phyloP scores from a whole-genome alignment of 2,329 filamentous ascomycete species.

The Penicillium sp. region DNA sequence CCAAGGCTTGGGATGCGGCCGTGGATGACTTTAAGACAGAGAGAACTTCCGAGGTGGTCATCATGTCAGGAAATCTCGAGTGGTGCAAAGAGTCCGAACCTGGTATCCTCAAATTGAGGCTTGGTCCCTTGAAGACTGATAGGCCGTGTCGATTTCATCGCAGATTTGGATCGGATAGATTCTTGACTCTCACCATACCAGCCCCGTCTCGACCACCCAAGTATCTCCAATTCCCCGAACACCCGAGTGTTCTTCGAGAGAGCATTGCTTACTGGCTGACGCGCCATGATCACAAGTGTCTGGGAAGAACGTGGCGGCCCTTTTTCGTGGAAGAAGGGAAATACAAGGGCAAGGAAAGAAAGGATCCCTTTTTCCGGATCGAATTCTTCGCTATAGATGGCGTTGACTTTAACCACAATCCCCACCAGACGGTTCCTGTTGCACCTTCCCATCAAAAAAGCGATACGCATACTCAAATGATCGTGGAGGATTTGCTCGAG shows the following conservation, averaged over 20 bases:
- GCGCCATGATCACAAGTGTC: slow-evolving; percentile 41
- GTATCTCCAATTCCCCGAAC: slow-evolving; percentile 28
- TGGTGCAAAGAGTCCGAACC: slow-evolving; percentile 40
- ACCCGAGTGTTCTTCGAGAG: slow-evolving; percentile 37
- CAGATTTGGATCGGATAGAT: slow-evolving; percentile 52
- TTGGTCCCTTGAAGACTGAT: slow-evolving; percentile 49
- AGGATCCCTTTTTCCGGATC: slow-evolving; percentile 34
- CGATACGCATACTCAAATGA: slow-evolving; percentile 42
- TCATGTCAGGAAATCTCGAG: slow-evolving; percentile 46
- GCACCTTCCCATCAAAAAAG: slow-evolving; percentile 31
- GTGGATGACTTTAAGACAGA: slow-evolving; percentile 37
- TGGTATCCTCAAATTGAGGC: slow-evolving; percentile 43
- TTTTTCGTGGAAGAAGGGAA: slow-evolving; percentile 51
- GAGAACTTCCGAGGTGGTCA: slow-evolving; percentile 43
- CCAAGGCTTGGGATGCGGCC: slow-evolving; percentile 42
- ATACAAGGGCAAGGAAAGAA: slow-evolving; percentile 33
- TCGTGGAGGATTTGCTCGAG: slow-evolving; percentile 44
- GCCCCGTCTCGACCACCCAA: slow-evolving; percentile 34
- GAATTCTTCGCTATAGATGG: slow-evolving; percentile 53
- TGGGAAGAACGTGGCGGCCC: slow-evolving; percentile 50
- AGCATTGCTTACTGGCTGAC: slow-evolving; percentile 47
- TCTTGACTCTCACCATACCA: slow-evolving; percentile 47
- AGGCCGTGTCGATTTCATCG: slow-evolving; percentile 50
- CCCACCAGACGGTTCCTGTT: slow-evolving; percentile 19
- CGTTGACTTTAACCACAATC: slow-evolving; percentile 37